Conservation (phyloP, 2,329 filamentous ascomycete species). For the Rutstroemia sp. region DNA sequence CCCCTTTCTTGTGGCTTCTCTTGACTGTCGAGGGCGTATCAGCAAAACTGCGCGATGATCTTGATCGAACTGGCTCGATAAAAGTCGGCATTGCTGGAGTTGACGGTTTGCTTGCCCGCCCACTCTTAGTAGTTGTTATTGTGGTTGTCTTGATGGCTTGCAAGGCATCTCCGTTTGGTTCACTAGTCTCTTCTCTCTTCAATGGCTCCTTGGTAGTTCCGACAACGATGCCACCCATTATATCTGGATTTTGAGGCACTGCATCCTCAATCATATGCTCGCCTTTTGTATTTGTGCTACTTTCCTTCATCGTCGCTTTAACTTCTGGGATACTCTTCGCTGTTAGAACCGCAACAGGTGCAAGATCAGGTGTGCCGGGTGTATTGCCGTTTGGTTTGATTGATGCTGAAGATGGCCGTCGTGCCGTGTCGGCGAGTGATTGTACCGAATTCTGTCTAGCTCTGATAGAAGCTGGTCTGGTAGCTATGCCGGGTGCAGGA, state of each 20-base stretch:
- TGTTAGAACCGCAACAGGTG: constrained; percentile 23
- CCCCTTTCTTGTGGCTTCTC: constrained; percentile 53
- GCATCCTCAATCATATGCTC: constrained; percentile 28
- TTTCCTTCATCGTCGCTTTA: constrained; percentile 47
- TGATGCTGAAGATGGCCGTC: constrained; percentile 52
- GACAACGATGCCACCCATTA: constrained; percentile 24
- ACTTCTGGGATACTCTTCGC: constrained; percentile 36
- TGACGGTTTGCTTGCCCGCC: constrained; percentile 58
- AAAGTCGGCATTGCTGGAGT: constrained; percentile 55
- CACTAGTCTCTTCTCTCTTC: constrained; percentile 43
- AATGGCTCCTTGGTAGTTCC: constrained; percentile 38
- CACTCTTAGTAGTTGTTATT: constrained; percentile 50
- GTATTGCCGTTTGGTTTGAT: constrained; percentile 51
- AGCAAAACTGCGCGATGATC: constrained; percentile 42
- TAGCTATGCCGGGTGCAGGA: constrained; percentile 48
- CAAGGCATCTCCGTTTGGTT: constrained; percentile 35
- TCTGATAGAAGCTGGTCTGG: constrained; percentile 61
- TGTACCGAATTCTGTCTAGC: constrained; percentile 69
- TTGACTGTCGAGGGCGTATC: constrained; percentile 33
- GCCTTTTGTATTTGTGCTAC: constrained; percentile 28
- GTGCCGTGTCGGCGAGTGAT: constrained; percentile 46
- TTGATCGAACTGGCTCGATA: constrained; percentile 45
- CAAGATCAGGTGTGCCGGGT: constrained; percentile 26
- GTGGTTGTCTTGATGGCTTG: constrained; percentile 30
- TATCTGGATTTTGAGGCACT: constrained; percentile 29